Evolutionary conservation across 305 asterid species (phyloP).

Genomic region (Rubia peregrina): DNA sequence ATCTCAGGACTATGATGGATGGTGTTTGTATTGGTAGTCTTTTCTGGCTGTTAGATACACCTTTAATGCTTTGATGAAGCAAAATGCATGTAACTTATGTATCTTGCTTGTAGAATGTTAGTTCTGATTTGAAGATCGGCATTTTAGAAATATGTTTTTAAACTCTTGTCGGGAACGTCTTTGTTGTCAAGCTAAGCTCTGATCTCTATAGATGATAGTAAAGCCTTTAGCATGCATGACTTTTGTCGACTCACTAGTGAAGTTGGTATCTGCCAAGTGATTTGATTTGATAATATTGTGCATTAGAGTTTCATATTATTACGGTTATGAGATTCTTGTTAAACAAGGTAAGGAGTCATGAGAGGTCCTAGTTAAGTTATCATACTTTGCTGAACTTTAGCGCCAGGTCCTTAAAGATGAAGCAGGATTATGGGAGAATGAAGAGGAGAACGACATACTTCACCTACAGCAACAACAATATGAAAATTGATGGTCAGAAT

Average conservation of each 20-base stretch:
- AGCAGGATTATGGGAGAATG: conserved; percentile 75
- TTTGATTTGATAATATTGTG: not conserved
- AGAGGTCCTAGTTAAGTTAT: conserved; percentile 73
- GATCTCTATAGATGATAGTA: not conserved
- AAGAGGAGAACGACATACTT: conserved; percentile 88
- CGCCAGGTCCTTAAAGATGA: conserved; percentile 88
- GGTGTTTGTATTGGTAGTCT: too few species aligned
- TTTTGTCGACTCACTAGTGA: not conserved
- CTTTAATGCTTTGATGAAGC: too few species aligned
- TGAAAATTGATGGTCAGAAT: conserved; percentile 94
- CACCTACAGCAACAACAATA: conserved; percentile 83
- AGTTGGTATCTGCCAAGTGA: not conserved
- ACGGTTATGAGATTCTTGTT: not conserved
- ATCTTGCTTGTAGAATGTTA: not conserved
- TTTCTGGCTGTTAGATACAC: too few species aligned
- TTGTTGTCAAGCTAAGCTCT: not conserved
- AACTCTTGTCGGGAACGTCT: too few species aligned
- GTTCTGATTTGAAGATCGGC: not conserved
- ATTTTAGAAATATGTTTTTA: not conserved
- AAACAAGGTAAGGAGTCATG: conserved; percentile 63
- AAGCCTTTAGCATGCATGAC: not conserved
- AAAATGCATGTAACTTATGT: not conserved
- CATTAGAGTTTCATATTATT: not conserved
- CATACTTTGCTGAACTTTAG: conserved; percentile 79
- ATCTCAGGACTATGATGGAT: too few species aligned